These are phyloP conservation scores for Scheffersomyces quercinus DNA, from an alignment of 1,139 yeast species.

Conservation along the genomic window DNA sequence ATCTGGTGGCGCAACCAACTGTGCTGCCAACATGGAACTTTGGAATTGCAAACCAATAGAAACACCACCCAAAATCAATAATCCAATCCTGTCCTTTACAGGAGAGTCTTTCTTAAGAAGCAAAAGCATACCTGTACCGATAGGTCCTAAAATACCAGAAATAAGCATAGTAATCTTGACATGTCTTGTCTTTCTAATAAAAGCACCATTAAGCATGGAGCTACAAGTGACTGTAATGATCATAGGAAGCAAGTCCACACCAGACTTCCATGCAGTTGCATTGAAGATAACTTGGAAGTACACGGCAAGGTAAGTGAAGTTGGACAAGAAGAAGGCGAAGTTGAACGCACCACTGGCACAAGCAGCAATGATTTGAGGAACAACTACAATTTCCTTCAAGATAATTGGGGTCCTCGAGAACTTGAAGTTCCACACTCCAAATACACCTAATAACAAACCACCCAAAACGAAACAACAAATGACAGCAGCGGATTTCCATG, in stretches of 20 bases:
- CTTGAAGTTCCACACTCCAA: constrained; percentile 28
- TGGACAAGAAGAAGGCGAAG: constrained; percentile 45
- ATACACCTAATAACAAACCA: constrained; percentile 10
- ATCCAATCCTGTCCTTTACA: constrained; percentile 45
- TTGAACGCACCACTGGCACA: constrained; percentile 33
- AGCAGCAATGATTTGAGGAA: constrained; percentile 34
- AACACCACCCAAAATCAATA: constrained; percentile 51
- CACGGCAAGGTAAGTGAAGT: constrained; percentile 45
- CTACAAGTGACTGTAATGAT: constrained; percentile 50
- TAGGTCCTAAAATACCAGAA: constrained; percentile 42
- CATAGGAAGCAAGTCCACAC: constrained; percentile 54
- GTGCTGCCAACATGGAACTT: constrained; percentile 48
- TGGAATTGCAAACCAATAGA: constrained; percentile 56
- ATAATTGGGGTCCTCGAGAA: constrained; percentile 29
- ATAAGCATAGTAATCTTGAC: constrained; percentile 48
- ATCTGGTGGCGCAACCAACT: constrained; percentile 50
- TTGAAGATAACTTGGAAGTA: constrained; percentile 53
- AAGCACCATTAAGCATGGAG: constrained; percentile 44
- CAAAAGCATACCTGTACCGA: constrained; percentile 53
- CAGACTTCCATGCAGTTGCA: constrained; percentile 53
- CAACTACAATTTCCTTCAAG: constrained; percentile 25
- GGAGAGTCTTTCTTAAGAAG: constrained; percentile 37
- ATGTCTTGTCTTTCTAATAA: constrained; percentile 44
- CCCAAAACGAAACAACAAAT: constrained; percentile 13
- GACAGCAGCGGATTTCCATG: constrained; percentile 26